Evolutionary conservation across 2,329 filamentous ascomycete genomes (phyloP).

Genomic region (Diaporthe sp.): DNA sequence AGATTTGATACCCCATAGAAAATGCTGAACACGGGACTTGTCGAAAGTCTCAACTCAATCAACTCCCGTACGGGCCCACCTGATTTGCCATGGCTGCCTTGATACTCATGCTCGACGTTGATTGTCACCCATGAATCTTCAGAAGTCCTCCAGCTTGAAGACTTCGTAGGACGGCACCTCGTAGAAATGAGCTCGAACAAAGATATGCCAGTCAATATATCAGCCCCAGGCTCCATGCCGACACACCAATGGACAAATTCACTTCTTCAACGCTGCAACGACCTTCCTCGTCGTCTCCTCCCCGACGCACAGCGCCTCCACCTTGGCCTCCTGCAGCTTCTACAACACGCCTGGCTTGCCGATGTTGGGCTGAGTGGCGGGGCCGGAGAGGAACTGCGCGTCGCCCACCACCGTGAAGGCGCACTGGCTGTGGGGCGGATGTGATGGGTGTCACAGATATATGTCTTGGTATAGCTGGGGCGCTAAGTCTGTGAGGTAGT

Average conservation of each 20-base stretch:
- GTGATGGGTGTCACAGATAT: too few species aligned
- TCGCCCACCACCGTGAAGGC: constrained; percentile 66
- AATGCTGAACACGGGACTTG: neutral
- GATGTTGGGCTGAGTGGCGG: constrained; percentile 72
- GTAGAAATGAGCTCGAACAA: constrained; percentile 62
- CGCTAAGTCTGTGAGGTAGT: neutral
- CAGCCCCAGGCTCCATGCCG: neutral
- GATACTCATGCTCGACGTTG: neutral
- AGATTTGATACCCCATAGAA: constrained; percentile 27
- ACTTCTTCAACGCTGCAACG: constrained; percentile 76
- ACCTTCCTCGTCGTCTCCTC: constrained; percentile 67
- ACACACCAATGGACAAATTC: constrained; percentile 45
- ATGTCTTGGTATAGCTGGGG: too few species aligned
- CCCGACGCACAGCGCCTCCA: constrained; percentile 73
- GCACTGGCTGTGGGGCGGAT: constrained; percentile 68
- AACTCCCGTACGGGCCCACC: neutral
- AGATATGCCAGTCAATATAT: constrained; percentile 39
- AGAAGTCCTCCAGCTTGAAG: constrained; percentile 62
- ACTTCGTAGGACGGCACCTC: constrained; percentile 65
- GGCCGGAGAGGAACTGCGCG: constrained; percentile 75
- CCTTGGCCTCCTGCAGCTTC: constrained; percentile 69
- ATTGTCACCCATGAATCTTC: neutral
- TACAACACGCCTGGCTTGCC: constrained; percentile 70
- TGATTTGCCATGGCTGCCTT: neutral
- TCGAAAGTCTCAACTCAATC: neutral